These are phyloP conservation scores for Bjerkandera adusta DNA, from an alignment of 1,284 basidiomycete genomes.

Conservation along the genomic window DNA sequence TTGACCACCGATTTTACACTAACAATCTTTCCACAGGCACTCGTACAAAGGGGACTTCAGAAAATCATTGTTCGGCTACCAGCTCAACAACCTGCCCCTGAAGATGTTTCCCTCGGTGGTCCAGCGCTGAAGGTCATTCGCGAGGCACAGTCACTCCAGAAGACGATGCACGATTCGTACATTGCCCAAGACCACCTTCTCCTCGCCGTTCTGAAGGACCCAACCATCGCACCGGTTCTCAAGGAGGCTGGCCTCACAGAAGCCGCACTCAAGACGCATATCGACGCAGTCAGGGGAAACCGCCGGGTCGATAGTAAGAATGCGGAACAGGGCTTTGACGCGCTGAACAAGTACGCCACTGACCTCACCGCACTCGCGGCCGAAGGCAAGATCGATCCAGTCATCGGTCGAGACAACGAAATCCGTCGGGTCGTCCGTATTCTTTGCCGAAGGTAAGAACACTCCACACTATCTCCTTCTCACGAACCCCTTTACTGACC, in stretches of 20 bases:
- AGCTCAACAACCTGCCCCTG: slow-evolving; percentile 82
- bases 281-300: slow-evolving; percentile 80
- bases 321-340: slow-evolving; percentile 88
- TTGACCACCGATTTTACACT: slow-evolving; percentile 24
- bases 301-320: slow-evolving; percentile 78
- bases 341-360: slow-evolving; percentile 78
- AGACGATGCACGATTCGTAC: slow-evolving; percentile 90
- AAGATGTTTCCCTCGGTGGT: slow-evolving; percentile 69
- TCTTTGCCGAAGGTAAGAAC: slow-evolving; percentile 63
- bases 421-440: slow-evolving; percentile 81
- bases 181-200: slow-evolving; percentile 86
- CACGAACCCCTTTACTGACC: slow-evolving; percentile 17
- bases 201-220: slow-evolving; percentile 74
- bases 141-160: slow-evolving; percentile 79
- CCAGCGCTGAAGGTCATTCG: slow-evolving; percentile 68
- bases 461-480: not conserved
- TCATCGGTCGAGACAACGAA: slow-evolving; percentile 89
- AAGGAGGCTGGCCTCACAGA: slow-evolving; percentile 78
- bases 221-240: slow-evolving; percentile 60
- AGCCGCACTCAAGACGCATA: slow-evolving; percentile 74
- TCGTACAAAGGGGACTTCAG: slow-evolving; percentile 62
- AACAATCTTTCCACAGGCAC: slow-evolving; percentile 34
- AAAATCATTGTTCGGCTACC: slow-evolving; percentile 77
- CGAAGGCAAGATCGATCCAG: slow-evolving; percentile 92
- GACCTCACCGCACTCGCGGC: slow-evolving; percentile 87